A percentile compares a stretch with the other conserved stretches of the same genome.
Conservation (phyloP, 2,329 filamentous ascomycete genomes). For the Cordyceps javanica region DNA sequence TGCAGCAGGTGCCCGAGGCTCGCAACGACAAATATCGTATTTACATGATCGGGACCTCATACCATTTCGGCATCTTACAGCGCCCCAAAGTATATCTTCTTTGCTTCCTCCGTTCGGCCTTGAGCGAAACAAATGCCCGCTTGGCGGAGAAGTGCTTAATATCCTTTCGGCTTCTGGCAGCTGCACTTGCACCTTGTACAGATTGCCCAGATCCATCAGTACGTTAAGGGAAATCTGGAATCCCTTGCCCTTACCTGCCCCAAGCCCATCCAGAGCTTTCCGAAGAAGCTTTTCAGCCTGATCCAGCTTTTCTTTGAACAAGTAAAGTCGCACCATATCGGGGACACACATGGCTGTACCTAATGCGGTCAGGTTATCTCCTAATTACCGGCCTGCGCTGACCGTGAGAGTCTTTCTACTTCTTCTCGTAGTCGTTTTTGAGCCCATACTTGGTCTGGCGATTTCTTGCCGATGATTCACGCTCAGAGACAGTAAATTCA, state of each 20-base stretch:
- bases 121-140: background rate
- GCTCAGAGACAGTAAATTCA: slow-evolving; percentile 13
- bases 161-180: background rate
- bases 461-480: slow-evolving; percentile 24
- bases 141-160: background rate
- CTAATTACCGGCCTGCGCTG: no score
- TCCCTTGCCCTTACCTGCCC: background rate
- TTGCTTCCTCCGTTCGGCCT: background rate
- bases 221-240: background rate
- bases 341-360: slow-evolving; percentile 17
- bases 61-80: background rate
- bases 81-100: background rate
- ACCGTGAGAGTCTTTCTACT: background rate
- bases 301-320: background rate
- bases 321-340: background rate
- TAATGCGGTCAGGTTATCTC: no score
- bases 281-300: background rate
- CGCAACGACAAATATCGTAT: no score
- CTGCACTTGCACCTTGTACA: background rate
- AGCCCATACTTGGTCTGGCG: slow-evolving; percentile 16
- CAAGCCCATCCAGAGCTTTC: background rate
- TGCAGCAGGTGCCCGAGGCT: no score
- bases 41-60: no score
- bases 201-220: background rate
- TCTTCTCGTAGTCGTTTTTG: slow-evolving; percentile 16